These are phyloP conservation scores for Psilocybe cubensis DNA, from an alignment of 768 basidiomycete species.

Conservation along the genomic window DNA sequence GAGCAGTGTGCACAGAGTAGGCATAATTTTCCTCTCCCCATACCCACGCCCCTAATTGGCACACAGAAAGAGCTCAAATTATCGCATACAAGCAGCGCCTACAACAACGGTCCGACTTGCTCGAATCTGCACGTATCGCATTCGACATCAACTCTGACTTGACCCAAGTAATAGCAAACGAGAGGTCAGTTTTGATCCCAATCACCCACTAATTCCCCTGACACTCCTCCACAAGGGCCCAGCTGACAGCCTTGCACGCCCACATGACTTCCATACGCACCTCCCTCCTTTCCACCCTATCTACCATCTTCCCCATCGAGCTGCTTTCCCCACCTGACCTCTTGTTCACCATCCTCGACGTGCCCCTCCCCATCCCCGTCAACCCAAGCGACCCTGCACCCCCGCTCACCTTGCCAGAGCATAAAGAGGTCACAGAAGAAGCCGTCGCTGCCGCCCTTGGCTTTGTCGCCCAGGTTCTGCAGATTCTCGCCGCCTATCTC, in stretches of 20 bases:
- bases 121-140: constrained; percentile 13
- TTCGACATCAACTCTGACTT: constrained; percentile 12
- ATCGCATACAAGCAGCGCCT: constrained; percentile 27
- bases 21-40: constrained; percentile 15
- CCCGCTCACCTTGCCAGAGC: constrained; percentile 66
- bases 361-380: constrained; percentile 90
- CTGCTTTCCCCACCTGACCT: constrained; percentile 82
- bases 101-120: constrained; percentile 16
- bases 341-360: constrained; percentile 85
- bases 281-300: constrained; percentile 69
- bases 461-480: constrained; percentile 85
- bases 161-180: constrained; percentile 17
- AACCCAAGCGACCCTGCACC: constrained; percentile 80
- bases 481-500: constrained; percentile 79
- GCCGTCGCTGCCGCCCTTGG: constrained; percentile 88
- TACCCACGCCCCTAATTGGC: too few relatives aligned
- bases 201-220: background rate
- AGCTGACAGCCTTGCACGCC: constrained; percentile 4
- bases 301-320: constrained; percentile 87
- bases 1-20: constrained; percentile 50
- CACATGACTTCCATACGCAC: constrained; percentile 49
- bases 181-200: constrained; percentile 22
- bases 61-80: constrained; percentile 35
- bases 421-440: constrained; percentile 82
- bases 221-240: constrained; percentile 4